phyloP scores from a whole-genome alignment of 352 stramenopile genomes.

The Globisporangium paddicum region DNA sequence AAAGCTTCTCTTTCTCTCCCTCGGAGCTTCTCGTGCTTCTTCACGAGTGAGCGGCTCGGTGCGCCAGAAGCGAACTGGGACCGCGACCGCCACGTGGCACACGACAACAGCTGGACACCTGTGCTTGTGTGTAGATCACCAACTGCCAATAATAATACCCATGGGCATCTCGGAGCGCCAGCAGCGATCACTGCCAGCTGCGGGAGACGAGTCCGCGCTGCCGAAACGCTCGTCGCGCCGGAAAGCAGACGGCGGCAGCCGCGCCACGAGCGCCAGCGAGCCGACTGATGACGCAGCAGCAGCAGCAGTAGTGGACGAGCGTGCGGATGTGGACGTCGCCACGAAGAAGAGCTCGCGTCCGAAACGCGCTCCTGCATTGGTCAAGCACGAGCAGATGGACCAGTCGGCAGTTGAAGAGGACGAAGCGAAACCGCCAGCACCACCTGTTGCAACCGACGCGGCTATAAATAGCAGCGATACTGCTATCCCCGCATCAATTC shows the following conservation, averaged over 20 bases:
- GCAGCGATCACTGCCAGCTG: neutral
- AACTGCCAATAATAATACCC: too few relatives aligned
- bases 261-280: too few relatives aligned
- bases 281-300: neutral
- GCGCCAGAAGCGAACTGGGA: neutral
- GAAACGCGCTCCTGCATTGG: neutral
- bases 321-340: neutral
- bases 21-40: neutral
- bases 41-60: neutral
- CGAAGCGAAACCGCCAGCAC: neutral
- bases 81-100: neutral
- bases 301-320: neutral
- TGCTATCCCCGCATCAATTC: neutral
- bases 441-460: neutral
- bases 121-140: neutral
- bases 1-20: neutral
- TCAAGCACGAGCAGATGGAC: neutral
- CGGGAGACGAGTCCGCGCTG: neutral
- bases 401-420: neutral
- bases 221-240: conserved; percentile 1
- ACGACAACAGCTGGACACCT: neutral
- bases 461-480: neutral
- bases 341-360: neutral
- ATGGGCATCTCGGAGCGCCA: conserved; percentile 1
- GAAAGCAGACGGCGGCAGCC: conserved; percentile 1